phyloP scores from a whole-genome alignment of 192 early-diverging fungal genomes.

The Entomortierella chlamydospora region DNA sequence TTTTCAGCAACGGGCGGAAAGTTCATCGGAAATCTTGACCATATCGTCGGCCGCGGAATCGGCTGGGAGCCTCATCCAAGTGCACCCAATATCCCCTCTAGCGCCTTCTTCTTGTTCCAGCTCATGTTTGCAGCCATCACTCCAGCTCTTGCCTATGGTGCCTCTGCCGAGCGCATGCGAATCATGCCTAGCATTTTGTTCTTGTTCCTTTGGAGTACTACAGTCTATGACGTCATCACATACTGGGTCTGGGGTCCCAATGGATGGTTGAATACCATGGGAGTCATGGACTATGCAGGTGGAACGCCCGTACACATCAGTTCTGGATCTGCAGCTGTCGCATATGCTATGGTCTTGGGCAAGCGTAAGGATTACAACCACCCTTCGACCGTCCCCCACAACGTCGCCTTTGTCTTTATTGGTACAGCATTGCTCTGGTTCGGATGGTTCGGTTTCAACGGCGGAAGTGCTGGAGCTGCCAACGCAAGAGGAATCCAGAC shows the following conservation, averaged over 20 bases:
- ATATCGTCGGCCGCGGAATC: slow-evolving; percentile 72
- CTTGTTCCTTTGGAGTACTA: slow-evolving; percentile 74
- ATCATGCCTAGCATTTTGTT: slow-evolving; percentile 73
- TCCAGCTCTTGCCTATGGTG: slow-evolving; percentile 76
- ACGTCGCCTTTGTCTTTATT: slow-evolving; percentile 84
- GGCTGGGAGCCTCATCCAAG: slow-evolving; percentile 64
- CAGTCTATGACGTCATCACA: slow-evolving; percentile 80
- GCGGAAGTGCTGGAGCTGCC: slow-evolving; percentile 77
- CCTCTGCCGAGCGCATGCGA: slow-evolving; percentile 80
- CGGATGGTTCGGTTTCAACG: slow-evolving; percentile 94
- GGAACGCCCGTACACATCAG: slow-evolving; percentile 89
- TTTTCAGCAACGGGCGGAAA: slow-evolving; percentile 72
- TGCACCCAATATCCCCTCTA: slow-evolving; percentile 70
- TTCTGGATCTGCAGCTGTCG: slow-evolving; percentile 84
- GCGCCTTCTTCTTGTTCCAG: slow-evolving; percentile 79
- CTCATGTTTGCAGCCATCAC: slow-evolving; percentile 85
- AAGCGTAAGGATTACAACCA: slow-evolving; percentile 78
- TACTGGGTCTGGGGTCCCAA: slow-evolving; percentile 87
- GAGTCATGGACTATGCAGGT: slow-evolving; percentile 88
- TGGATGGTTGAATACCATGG: slow-evolving; percentile 82
- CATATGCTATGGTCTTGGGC: slow-evolving; percentile 85
- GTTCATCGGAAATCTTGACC: slow-evolving; percentile 78
- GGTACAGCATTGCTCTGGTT: slow-evolving; percentile 89
- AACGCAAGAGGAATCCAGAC: slow-evolving; percentile 81
- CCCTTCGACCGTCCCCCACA: slow-evolving; percentile 82